Evolutionary conservation across 108 stramenopile species (phyloP).

Genomic region (Cyclostephanos invisitatus): DNA sequence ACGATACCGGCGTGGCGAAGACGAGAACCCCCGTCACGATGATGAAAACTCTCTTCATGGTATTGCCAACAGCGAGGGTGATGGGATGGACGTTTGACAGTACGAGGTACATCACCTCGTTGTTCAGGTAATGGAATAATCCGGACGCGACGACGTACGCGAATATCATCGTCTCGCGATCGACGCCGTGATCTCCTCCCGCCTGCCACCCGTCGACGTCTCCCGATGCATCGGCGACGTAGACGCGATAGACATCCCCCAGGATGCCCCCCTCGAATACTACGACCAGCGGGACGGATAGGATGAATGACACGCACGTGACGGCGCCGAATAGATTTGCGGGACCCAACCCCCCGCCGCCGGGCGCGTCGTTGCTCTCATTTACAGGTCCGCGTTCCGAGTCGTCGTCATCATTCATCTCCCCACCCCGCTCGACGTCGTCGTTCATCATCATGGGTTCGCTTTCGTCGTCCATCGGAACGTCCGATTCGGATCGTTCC

Average conservation of each 20-base stretch:
- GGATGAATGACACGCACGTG: conserved; percentile 54
- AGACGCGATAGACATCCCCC: not conserved
- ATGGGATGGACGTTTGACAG: conserved; percentile 69
- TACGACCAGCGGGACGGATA: conserved; percentile 54
- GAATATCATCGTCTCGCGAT: conserved; percentile 6
- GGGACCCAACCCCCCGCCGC: conserved; percentile 19
- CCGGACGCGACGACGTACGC: conserved; percentile 48
- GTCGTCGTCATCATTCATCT: not conserved
- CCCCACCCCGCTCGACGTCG: not conserved
- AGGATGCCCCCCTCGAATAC: conserved; percentile 43
- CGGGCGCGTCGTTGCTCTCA: not conserved
- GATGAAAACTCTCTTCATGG: conserved; percentile 79
- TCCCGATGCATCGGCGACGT: not conserved
- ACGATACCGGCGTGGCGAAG: conserved; percentile 60
- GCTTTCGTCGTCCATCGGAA: not conserved
- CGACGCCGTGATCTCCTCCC: not conserved
- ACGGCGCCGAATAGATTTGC: conserved; percentile 70
- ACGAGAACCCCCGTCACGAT: conserved; percentile 62
- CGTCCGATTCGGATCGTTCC: not conserved
- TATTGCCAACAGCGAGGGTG: conserved; percentile 81
- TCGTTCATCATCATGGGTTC: not conserved
- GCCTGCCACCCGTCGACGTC: not conserved
- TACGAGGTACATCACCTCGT: conserved; percentile 79
- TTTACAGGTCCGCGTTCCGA: not conserved
- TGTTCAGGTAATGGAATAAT: conserved; percentile 73